Conservation (phyloP, 768 basidiomycete genomes). For the Boletus rufocinnamomeus region DNA sequence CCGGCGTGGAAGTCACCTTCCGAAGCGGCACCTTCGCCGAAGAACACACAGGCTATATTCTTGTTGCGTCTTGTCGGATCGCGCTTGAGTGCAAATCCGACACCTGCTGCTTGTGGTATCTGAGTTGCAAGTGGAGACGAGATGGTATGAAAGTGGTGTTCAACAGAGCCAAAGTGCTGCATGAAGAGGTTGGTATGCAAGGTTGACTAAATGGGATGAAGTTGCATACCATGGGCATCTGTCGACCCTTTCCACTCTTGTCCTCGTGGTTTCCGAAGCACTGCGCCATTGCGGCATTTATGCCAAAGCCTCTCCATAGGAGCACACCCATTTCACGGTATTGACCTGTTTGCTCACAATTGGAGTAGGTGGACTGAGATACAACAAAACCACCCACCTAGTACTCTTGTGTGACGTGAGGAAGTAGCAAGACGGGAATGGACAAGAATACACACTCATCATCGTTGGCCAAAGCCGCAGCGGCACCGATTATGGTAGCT, state of each 20-base stretch:
- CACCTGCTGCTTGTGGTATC: conserved; percentile 93
- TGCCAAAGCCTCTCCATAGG: conserved; percentile 80
- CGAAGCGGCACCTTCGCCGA: conserved; percentile 92
- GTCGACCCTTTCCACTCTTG: conserved; percentile 76
- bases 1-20: conserved; percentile 98
- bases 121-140: conserved; percentile 94
- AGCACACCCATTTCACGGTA: conserved; percentile 93
- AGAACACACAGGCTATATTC: conserved; percentile 85
- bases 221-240: conserved; percentile 84
- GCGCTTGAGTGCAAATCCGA: conserved; percentile 85
- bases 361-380: neutral
- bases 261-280: conserved; percentile 90
- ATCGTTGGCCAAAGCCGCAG: conserved; percentile 76
- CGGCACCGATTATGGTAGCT: conserved; percentile 86
- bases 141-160: conserved; percentile 90
- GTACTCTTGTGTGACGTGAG: conserved; percentile 51
- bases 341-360: conserved; percentile 55
- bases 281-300: conserved; percentile 86
- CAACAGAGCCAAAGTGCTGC: conserved; percentile 82
- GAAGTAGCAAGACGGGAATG: neutral
- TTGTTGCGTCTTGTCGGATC: conserved; percentile 65
- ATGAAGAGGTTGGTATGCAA: conserved; percentile 11
- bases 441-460: conserved; percentile 69
- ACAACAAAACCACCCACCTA: conserved; percentile 48
- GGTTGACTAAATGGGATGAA: neutral